Evolutionary conservation across 2,329 filamentous ascomycete species (phyloP).

Genomic region (Byssoonygena ceratinophila): DNA sequence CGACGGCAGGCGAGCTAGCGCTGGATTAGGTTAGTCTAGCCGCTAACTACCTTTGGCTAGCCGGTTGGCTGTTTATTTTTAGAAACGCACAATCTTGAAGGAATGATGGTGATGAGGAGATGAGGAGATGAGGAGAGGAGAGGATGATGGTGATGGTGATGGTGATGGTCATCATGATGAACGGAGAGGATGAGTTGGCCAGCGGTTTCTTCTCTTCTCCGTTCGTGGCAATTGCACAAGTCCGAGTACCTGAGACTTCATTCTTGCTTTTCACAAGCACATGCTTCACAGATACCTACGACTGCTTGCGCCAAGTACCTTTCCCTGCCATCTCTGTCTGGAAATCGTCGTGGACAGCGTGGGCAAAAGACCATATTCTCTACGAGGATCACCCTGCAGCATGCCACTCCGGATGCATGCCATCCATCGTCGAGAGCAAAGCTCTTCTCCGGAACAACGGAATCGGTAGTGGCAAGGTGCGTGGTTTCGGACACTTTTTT

Average conservation of each 20-base stretch:
- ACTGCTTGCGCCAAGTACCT: neutral
- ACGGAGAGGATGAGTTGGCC: too few species aligned
- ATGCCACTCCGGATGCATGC: neutral
- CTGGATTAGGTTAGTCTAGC: too few species aligned
- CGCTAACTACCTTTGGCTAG: neutral
- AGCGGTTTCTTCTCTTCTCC: too few species aligned
- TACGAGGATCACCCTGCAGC: conserved; percentile 4
- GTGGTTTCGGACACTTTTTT: conserved; percentile 2
- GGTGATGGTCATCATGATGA: too few species aligned
- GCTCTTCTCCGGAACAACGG: neutral
- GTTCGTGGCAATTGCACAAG: too few species aligned
- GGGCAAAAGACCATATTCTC: neutral
- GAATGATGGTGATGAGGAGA: too few species aligned
- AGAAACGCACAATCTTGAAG: neutral
- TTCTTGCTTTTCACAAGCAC: neutral
- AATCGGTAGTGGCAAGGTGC: neutral
- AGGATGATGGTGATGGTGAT: neutral
- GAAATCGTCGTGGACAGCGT: neutral
- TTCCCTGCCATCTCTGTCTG: too few species aligned
- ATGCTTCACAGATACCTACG: neutral
- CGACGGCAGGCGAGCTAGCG: too few species aligned
- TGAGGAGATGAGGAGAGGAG: neutral
- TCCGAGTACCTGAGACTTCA: too few species aligned
- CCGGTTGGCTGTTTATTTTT: conserved; percentile 3
- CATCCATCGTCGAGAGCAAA: neutral